A percentile compares a stretch with the other conserved stretches of the same genome.
These are phyloP conservation scores for Orbilia blumenaviensis DNA, from an alignment of 2,329 filamentous ascomycete species.

Conservation along the genomic window DNA sequence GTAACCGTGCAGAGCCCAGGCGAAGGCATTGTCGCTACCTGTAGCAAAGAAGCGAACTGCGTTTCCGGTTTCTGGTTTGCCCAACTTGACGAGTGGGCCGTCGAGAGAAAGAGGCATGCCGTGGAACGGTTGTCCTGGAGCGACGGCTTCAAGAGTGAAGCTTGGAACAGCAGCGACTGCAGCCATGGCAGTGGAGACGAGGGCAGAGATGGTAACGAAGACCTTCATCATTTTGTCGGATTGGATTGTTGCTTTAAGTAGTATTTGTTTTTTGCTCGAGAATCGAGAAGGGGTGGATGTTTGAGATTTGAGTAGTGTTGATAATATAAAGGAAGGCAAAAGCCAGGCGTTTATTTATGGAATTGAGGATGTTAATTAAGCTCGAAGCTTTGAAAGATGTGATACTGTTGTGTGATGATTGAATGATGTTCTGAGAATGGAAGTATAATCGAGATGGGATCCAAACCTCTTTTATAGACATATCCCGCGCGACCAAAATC, in stretches of 20 bases:
- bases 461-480: constrained; percentile 43
- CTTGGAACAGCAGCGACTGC: constrained; percentile 33
- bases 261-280: not conserved
- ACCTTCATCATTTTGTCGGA: constrained; percentile 42
- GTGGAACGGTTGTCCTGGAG: constrained; percentile 37
- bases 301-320: not conserved
- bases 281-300: not conserved
- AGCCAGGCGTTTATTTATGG: not conserved
- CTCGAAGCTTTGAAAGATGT: constrained; percentile 16
- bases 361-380: not conserved
- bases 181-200: constrained; percentile 49
- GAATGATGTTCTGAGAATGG: constrained; percentile 38
- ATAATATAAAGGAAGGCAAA: not conserved
- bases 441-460: constrained; percentile 14
- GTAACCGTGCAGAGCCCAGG: constrained; percentile 46
- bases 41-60: constrained; percentile 44
- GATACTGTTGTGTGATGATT: constrained; percentile 27
- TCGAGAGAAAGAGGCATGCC: constrained; percentile 39
- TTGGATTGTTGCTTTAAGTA: not conserved
- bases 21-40: constrained; percentile 14
- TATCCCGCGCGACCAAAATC: not conserved
- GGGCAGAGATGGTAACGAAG: constrained; percentile 38
- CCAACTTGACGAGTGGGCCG: constrained; percentile 30
- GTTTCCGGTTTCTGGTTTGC: constrained; percentile 7
- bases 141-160: constrained; percentile 46